Percentiles rank a stretch among this genome's conserved stretches.
phyloP scores from a whole-genome alignment of 2,329 filamentous ascomycete genomes.

The Arthrobotrys musiformis region DNA sequence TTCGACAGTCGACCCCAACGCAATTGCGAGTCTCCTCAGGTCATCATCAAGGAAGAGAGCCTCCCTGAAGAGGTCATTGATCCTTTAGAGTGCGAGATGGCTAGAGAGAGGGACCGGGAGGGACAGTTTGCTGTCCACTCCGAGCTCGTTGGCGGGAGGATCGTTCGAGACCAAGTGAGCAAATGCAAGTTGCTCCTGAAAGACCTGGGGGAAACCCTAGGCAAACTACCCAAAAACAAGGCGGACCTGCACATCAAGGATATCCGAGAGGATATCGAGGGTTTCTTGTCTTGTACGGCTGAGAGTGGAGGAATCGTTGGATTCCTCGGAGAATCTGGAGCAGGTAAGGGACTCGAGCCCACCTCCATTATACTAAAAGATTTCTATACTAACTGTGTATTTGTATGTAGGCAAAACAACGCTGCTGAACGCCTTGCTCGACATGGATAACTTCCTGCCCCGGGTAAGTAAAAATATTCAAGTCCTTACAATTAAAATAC shows the following conservation, averaged over 20 bases:
- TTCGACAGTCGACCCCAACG: background rate
- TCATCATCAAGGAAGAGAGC: background rate
- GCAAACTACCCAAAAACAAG: background rate
- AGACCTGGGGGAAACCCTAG: background rate
- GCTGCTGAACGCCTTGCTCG: slow-evolving; percentile 25
- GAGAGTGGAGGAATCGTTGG: slow-evolving; percentile 22
- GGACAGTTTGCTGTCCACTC: slow-evolving; percentile 5
- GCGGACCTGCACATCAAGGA: background rate
- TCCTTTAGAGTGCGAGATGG: background rate
- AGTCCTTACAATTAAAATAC: background rate
- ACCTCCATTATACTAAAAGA: background rate
- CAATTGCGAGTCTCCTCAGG: background rate
- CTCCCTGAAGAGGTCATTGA: background rate
- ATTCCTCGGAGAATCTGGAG: slow-evolving; percentile 21
- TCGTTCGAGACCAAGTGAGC: background rate
- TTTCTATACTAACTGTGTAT: background rate
- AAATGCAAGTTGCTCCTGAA: background rate
- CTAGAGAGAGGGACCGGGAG: background rate
- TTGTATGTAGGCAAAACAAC: slow-evolving; percentile 33
- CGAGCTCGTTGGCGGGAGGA: background rate
- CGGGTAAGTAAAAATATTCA: slow-evolving; percentile 9
- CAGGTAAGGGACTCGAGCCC: slow-evolving; percentile 17
- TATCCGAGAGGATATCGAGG: slow-evolving; percentile 3
- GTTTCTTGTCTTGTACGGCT: background rate
- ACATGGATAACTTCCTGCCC: slow-evolving; percentile 21